Evolutionary conservation across 306 rosid genomes (phyloP).

Genomic region (Hylodesmum podocarpum): DNA sequence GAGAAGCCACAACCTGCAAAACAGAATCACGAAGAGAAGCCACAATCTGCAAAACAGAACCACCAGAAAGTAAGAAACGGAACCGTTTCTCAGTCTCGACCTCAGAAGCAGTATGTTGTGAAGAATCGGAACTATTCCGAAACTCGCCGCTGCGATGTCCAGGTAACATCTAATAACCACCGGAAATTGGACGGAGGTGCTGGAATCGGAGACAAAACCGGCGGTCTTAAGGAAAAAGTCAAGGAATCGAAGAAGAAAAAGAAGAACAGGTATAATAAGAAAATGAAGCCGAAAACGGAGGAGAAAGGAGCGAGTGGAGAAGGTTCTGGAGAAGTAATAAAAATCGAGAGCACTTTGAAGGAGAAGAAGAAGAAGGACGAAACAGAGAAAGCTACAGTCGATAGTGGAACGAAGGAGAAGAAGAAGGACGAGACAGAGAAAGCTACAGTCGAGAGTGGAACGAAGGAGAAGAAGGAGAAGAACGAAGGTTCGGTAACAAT

Average conservation of each 20-base stretch:
- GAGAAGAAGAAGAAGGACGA: neutral
- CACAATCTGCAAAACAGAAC: neutral
- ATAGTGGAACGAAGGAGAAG: neutral
- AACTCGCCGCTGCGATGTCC: neutral
- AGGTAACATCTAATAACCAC: neutral
- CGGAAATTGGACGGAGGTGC: neutral
- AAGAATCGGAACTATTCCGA: neutral
- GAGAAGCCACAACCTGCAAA: neutral
- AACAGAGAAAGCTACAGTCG: too few relatives aligned
- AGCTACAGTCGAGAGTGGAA: neutral
- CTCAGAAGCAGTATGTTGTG: neutral
- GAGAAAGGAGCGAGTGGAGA: neutral
- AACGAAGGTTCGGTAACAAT: neutral
- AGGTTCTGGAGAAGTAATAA: neutral
- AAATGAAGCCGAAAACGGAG: neutral
- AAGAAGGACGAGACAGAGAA: constrained; percentile 18
- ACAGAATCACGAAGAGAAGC: neutral
- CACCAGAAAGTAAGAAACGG: neutral
- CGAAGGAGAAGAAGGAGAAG: neutral
- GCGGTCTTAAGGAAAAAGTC: neutral
- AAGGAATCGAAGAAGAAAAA: neutral
- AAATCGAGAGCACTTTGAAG: neutral
- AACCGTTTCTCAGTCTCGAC: neutral
- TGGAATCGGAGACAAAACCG: neutral
- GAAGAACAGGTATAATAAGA: neutral